phyloP scores from a whole-genome alignment of 2,329 filamentous ascomycete species.

The Hypoxylon sp. region DNA sequence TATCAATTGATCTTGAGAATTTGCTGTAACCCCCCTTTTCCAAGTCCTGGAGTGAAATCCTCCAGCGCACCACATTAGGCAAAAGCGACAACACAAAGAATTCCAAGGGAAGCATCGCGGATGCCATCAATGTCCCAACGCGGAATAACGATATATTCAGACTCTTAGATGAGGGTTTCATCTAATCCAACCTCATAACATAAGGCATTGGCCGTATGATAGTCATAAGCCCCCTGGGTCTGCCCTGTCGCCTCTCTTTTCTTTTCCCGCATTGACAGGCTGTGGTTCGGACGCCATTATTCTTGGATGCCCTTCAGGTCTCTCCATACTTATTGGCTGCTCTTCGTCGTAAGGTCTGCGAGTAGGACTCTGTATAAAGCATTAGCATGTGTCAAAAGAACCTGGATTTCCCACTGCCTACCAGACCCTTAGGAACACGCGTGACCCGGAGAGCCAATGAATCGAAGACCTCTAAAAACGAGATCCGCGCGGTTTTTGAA shows the following conservation, averaged over 20 bases:
- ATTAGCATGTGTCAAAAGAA: background rate
- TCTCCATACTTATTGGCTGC: background rate
- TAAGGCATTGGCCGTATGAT: background rate
- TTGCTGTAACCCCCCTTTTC: slow-evolving; percentile 1
- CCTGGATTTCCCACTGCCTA: background rate
- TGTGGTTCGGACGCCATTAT: too few species aligned
- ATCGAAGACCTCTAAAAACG: background rate
- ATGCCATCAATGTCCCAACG: background rate
- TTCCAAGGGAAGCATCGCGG: background rate
- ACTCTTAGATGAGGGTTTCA: background rate
- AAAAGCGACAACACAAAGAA: background rate
- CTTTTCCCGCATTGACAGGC: too few species aligned
- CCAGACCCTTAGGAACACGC: background rate
- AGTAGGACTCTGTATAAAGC: background rate
- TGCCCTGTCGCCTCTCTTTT: too few species aligned
- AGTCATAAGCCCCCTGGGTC: background rate
- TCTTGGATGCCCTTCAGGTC: too few species aligned
- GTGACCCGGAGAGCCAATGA: background rate
- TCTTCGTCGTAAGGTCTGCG: background rate
- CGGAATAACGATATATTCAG: background rate
- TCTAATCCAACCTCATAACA: background rate
- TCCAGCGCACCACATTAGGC: background rate
- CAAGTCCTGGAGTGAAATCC: background rate
- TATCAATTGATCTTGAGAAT: background rate
- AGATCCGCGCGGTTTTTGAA: background rate